Evolutionary conservation across 176 grass and related monocot species (phyloP).

Genomic region (Microstegium vimineum): DNA sequence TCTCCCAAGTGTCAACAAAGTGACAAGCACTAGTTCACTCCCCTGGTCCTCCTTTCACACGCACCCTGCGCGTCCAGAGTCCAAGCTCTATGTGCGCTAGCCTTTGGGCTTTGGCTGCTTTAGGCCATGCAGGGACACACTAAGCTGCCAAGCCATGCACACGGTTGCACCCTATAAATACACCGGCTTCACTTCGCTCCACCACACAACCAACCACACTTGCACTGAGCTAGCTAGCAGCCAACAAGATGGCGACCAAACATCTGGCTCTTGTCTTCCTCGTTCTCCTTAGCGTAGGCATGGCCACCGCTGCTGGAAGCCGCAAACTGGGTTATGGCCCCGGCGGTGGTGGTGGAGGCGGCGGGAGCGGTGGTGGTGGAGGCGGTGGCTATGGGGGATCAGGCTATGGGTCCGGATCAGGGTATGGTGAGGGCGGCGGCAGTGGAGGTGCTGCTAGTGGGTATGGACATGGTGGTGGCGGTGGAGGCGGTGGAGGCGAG

Average conservation of each 20-base stretch:
- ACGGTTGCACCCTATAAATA: slow-evolving; percentile 40
- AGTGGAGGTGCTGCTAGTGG: slow-evolving; percentile 12
- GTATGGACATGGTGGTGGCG: neutral
- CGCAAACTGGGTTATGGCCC: slow-evolving; percentile 27
- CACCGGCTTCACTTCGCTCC: neutral
- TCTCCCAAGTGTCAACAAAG: slow-evolving; percentile 30
- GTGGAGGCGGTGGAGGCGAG: neutral
- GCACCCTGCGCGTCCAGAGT: neutral
- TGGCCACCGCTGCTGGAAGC: neutral
- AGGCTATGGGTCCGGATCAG: slow-evolving; percentile 15
- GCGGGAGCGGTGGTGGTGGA: slow-evolving; percentile 14
- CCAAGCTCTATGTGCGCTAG: slow-evolving; percentile 18
- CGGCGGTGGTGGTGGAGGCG: neutral
- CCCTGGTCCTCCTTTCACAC: slow-evolving; percentile 39
- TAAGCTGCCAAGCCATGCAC: slow-evolving; percentile 5
- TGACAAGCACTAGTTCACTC: neutral
- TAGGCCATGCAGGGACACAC: slow-evolving; percentile 4
- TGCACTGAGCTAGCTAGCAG: neutral
- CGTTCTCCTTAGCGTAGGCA: slow-evolving; percentile 40
- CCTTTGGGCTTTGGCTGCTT: slow-evolving; percentile 7
- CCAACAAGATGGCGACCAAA: slow-evolving; percentile 41
- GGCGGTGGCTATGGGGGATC: slow-evolving; percentile 23
- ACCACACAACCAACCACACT: slow-evolving; percentile 17
- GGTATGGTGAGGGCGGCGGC: slow-evolving; percentile 29
- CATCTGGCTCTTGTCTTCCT: slow-evolving; percentile 39